Base-by-base conservation (phyloP, 352 stramenopile species). In the Phytophthora citricola region DNA sequence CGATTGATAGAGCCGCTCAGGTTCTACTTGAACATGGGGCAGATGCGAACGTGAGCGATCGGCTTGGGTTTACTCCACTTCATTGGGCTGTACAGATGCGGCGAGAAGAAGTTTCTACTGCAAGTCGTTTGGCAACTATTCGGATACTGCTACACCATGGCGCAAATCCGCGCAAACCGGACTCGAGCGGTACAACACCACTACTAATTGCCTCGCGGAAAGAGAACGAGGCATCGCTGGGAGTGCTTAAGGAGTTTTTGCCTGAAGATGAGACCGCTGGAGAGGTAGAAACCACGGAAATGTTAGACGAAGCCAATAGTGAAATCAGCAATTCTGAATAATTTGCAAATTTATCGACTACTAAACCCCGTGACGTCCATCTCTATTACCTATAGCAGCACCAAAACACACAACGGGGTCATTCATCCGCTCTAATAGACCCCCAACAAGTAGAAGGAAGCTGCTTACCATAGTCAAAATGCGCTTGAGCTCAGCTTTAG, bases 401-500 rank as follows among this genome's bases (percentile, higher is more conserved):
- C 4, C 9, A 65, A 6, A 24, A 59, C 10, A 26, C 11, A 47
- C 26, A 51, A 32, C 46, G 29, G 39, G 31, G 14, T 12, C 46
- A 22, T 2, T 10, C 51, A 36, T 65, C 58, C 65, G 34, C 20
- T 39, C 24, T 17, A 38, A 43, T 22, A 10, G 54, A 38, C n/a
- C 27, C 4, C 53, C 31, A 49, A 38, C 15, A 17, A 31, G 29
- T n/a, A 27, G 1, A 27, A 31, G 22, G 40, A 51, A 60, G 12
- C 14, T 17, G 63, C 63, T 81, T 55, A 98, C 95, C 76, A 99
- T 89, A 34, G 81, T 87, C 46, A 99, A 78, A 58, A 96, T 98
- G 47, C 98, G 82, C 63, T 98, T 76, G 11, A 99, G 71, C 39
- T 99, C 92, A 43, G 86, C 81, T 70, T 97, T 98, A 0, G 77